phyloP scores from a whole-genome alignment of 331 rosid species.

The Malus hybrid region DNA sequence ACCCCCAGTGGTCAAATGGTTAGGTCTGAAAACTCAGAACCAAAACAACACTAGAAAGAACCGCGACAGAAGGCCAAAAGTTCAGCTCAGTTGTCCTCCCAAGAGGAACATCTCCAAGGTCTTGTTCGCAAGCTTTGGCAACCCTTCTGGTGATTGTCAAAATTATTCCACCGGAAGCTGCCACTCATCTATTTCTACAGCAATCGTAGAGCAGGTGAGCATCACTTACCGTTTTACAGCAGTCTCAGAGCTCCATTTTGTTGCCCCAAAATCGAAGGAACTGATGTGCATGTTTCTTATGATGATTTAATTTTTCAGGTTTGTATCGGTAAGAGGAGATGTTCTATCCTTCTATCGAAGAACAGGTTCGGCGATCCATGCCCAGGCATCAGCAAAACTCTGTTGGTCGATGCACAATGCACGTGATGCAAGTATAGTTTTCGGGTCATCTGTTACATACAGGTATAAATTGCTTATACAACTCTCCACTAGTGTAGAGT shows the following conservation, averaged over 20 bases:
- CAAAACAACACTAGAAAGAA: background rate
- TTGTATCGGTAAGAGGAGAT: slow-evolving; percentile 35
- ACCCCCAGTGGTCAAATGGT: slow-evolving; percentile 30
- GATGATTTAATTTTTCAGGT: slow-evolving; percentile 21
- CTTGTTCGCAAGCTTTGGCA: slow-evolving; percentile 45
- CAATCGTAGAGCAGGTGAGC: slow-evolving; percentile 29
- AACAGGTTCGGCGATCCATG: slow-evolving; percentile 39
- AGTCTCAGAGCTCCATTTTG: background rate
- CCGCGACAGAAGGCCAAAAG: background rate
- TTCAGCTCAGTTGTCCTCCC: slow-evolving; percentile 27
- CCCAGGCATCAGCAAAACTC: slow-evolving; percentile 22
- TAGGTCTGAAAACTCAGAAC: background rate
- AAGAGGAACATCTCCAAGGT: slow-evolving; percentile 29
- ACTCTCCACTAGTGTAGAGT: too few species aligned
- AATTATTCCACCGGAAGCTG: slow-evolving; percentile 26
- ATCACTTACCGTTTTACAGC: background rate
- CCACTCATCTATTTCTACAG: slow-evolving; percentile 28
- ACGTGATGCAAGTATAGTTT: slow-evolving; percentile 7
- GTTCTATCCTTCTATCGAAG: slow-evolving; percentile 26
- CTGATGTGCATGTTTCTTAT: background rate
- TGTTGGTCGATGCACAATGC: slow-evolving; percentile 43
- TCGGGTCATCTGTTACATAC: background rate
- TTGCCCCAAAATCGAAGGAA: background rate
- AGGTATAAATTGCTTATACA: background rate
- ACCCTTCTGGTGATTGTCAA: slow-evolving; percentile 33